Conservation (phyloP, 2,329 filamentous ascomycete genomes). For the Fusarium clavum region DNA sequence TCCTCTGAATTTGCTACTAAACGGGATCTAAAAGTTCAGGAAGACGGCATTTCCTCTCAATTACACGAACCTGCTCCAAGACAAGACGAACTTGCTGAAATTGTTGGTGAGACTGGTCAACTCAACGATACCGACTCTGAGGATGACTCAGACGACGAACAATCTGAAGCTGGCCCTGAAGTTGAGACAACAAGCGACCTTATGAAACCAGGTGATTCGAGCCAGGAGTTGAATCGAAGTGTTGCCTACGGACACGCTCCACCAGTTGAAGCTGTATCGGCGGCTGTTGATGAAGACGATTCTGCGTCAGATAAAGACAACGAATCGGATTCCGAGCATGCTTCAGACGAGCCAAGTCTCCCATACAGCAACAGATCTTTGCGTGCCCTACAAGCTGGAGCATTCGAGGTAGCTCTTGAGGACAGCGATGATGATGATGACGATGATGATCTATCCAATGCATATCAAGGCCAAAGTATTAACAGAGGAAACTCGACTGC, state of each 20-base stretch:
- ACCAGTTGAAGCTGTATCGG: not conserved
- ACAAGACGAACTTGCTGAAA: not conserved
- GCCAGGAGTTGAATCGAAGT: not conserved
- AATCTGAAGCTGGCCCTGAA: not conserved
- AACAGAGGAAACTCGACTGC: not conserved
- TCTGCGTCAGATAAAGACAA: conserved; percentile 3
- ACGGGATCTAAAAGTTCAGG: conserved; percentile 1
- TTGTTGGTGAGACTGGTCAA: not conserved
- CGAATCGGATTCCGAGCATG: conserved; percentile 7
- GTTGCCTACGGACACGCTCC: not conserved
- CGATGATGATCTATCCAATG: not conserved
- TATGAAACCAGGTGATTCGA: not conserved
- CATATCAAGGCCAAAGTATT: not conserved
- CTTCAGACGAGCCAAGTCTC: conserved; percentile 1
- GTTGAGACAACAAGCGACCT: not conserved
- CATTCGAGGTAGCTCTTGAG: not conserved
- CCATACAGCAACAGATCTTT: not conserved
- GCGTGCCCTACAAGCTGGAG: not conserved
- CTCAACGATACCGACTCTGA: conserved; percentile 7
- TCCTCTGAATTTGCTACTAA: not conserved
- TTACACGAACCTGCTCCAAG: not conserved
- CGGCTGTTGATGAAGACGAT: not conserved
- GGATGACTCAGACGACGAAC: conserved; percentile 9
- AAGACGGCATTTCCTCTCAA: not conserved
- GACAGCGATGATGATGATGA: not conserved